Base-by-base conservation (phyloP, 163 green algal genomes). In the Volvox carteri region DNA sequence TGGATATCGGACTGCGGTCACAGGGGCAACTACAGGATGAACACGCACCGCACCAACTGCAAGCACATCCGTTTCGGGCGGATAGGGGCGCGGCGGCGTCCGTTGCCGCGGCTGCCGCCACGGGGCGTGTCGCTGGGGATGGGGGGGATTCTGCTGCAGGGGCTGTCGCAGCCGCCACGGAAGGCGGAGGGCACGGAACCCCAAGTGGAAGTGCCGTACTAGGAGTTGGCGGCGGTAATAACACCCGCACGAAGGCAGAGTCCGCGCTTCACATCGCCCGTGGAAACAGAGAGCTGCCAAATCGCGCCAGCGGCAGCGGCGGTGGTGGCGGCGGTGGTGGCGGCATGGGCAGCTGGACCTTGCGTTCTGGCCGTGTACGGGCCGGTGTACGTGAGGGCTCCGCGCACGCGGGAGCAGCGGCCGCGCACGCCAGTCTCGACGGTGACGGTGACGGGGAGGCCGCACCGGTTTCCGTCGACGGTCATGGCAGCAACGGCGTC, bases 401-500 rank as follows among this genome's bases (percentile, higher is more conserved):
- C 33, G 62, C 44, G 60, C 37, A 39, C 18, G 35, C n/a, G 44
- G 44, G 4, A 48, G 80, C 46, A 19, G 30, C 54, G n/a, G 25
- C 39, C 28, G 11, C 30, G 76, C 39, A 74, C 25, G 16, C 58
- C 12, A n/a, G n/a, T n/a, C n/a, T n/a, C n/a, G 18, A 65, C 35
- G 50, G 16, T 37, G 30, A 6, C 33, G 28, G 41, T 18, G 21
- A 1, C 12, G 39, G 18, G 0, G 79, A 52, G 23, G 79, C 14
- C 7, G 62, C 62, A 7, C 79, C 35, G n/a, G 39, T 62, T 7
- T 87, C 81, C 30, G 35, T 72, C 12, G 81, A 56, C 44, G 81
- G 65, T 3, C 35, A 87, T 67, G 81, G 65, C 81, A 87, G 81
- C 62, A 87, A 52, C 21, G 81, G 81, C 33, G 25, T 77, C 12